Base-by-base conservation (phyloP, 805 yeast genomes). In the Hemisphaericaspora nanyangensis region DNA sequence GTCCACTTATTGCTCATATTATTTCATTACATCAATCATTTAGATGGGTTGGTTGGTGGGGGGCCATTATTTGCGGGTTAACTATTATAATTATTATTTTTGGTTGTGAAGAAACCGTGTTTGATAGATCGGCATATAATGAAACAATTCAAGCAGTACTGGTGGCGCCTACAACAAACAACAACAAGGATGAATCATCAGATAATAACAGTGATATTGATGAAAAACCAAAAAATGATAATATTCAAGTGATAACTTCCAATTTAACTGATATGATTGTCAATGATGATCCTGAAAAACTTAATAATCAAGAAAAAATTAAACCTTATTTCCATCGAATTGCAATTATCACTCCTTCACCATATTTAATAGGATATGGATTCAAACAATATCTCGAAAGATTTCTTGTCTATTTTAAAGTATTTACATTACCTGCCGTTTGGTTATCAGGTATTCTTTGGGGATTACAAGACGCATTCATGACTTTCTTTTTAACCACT, bases 1-100 rank as follows among this genome's bases (percentile, higher is more conserved):
- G 93, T 2, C 95, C 95, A 2, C 61, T 86, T 38, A 72, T 84
- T 46, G 90, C 88, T 15, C 89, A 88, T n/a, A 78, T 80, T 49
- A 77, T 84, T 46, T 74, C 80, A 7, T 71, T 76, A 32, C 61
- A 72, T 32, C 67, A 74, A 19, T 72, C 77, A n/a, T 86, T 85
- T 64, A 68, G 84, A 51, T 86, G 95, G 95, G 86, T 84, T 6
- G 88, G 89, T 25, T 83, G 85, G 54, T 71, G 80, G 40, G 79
- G 82, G 8, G 89, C 80, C 30, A 52, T 63, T 39, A 52, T 64
- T 26, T 55, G 60, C 18, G 59, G 55, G 4, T 79, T 62, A 2
- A 61, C 79, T 20, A 58, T 83, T 40, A 42, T 76, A 1, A 70
- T 82, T 11, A 56, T 82, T 38, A 47, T 80, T 18, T 74, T 82